Percentiles rank a stretch among this genome's conserved stretches.
Evolutionary conservation across 2,329 filamentous ascomycete genomes (phyloP).

Genomic region (Cryphonectria carpinicola): DNA sequence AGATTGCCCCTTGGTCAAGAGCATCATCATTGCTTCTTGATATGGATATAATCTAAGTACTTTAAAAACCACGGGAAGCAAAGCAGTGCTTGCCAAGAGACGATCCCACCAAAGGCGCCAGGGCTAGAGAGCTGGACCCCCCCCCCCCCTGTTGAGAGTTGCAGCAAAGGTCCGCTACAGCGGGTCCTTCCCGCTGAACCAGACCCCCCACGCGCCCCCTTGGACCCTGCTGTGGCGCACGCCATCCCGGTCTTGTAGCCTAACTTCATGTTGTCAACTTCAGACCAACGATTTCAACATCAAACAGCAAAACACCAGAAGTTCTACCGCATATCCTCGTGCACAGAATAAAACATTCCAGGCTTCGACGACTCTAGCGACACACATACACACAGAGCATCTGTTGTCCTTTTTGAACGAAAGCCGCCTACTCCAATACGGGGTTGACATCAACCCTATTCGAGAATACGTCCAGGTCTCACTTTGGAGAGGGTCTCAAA

Average conservation of each 20-base stretch:
- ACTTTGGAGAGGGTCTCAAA: background rate
- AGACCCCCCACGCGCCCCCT: background rate
- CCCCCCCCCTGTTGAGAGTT: background rate
- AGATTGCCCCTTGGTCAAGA: background rate
- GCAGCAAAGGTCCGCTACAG: background rate
- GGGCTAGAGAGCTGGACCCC: background rate
- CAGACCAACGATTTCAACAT: background rate
- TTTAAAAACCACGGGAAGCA: too few species aligned
- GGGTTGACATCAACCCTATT: background rate
- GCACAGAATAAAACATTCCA: background rate
- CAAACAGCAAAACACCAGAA: background rate
- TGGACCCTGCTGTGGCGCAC: slow-evolving; percentile 7
- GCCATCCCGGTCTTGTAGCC: background rate
- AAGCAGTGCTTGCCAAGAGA: too few species aligned
- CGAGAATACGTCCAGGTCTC: background rate
- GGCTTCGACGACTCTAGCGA: background rate
- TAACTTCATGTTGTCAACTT: background rate
- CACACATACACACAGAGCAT: background rate
- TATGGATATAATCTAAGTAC: background rate
- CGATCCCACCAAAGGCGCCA: background rate
- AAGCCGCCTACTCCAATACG: background rate
- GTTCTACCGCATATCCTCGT: background rate
- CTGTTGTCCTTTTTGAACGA: background rate
- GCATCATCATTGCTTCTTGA: background rate
- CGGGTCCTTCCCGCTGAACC: slow-evolving; percentile 4